Evolutionary conservation across 1,139 yeast genomes (phyloP).

Genomic region (Pichiaceae sp.): DNA sequence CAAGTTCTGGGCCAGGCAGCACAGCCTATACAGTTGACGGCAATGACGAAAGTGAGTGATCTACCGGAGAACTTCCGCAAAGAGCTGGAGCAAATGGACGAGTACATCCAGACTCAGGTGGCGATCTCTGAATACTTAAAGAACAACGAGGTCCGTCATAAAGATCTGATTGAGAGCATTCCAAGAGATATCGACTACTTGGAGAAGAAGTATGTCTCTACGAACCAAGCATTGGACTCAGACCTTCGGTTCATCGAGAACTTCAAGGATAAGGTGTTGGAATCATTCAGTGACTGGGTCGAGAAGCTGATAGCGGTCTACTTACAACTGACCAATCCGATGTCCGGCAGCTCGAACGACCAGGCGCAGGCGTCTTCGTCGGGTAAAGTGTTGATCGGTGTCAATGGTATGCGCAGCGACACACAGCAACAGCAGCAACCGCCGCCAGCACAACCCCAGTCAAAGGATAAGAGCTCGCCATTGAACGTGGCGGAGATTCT

Average conservation of each 20-base stretch:
- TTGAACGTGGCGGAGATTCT: constrained; percentile 26
- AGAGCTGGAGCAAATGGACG: constrained; percentile 75
- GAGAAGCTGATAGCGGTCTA: constrained; percentile 26
- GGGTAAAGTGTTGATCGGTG: constrained; percentile 20
- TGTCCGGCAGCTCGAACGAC: constrained; percentile 14
- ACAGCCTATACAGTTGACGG: constrained; percentile 49
- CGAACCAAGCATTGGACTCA: constrained; percentile 60
- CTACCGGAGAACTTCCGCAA: constrained; percentile 68
- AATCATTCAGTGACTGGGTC: constrained; percentile 27
- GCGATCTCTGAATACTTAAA: constrained; percentile 73
- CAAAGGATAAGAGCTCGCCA: constrained; percentile 13
- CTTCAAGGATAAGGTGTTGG: constrained; percentile 29
- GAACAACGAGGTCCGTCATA: constrained; percentile 55
- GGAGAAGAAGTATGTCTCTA: constrained; percentile 51
- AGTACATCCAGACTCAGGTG: constrained; percentile 77
- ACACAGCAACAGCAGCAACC: constrained; percentile 9
- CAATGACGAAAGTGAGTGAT: constrained; percentile 83
- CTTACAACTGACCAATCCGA: constrained; percentile 26
- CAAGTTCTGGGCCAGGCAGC: constrained; percentile 19
- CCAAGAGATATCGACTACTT: constrained; percentile 80
- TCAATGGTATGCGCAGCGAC: constrained; percentile 19
- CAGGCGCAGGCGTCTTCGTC: constrained; percentile 15
- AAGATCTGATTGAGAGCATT: constrained; percentile 64
- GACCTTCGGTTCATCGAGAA: constrained; percentile 48
- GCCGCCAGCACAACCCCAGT: constrained; percentile 5